These are phyloP conservation scores for Colletotrichum echinochloae DNA, from an alignment of 2,329 filamentous ascomycete species.

Conservation along the genomic window DNA sequence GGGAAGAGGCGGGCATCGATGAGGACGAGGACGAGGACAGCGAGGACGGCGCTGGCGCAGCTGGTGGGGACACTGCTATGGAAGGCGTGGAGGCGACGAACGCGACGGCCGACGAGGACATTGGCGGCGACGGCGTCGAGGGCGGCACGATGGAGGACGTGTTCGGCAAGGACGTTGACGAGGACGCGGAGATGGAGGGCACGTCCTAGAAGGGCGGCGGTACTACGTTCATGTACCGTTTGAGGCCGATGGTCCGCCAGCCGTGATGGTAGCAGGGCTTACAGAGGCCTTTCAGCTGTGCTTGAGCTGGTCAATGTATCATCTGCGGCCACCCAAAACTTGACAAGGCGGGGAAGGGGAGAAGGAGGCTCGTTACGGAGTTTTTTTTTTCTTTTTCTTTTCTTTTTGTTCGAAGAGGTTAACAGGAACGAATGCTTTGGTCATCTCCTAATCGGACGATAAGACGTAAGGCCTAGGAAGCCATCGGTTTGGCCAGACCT, in stretches of 20 bases:
- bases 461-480: not conserved
- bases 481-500: not conserved
- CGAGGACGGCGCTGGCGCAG: conserved; percentile 55
- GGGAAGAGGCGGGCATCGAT: conserved; percentile 60
- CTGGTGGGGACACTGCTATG: conserved; percentile 61
- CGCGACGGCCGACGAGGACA: conserved; percentile 53
- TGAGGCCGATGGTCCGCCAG: not conserved
- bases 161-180: conserved; percentile 65
- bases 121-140: conserved; percentile 61
- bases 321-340: not conserved
- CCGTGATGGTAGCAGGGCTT: not conserved
- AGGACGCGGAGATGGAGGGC: conserved; percentile 62
- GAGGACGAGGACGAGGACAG: conserved; percentile 58
- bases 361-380: not conserved
- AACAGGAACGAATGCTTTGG: not conserved
- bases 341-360: not conserved
- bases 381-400: not conserved
- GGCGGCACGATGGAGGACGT: conserved; percentile 66
- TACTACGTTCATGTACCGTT: not conserved
- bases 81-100: conserved; percentile 58
- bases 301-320: not conserved
- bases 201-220: conserved; percentile 24
- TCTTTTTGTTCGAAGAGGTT: not conserved
- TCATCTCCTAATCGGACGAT: not conserved
- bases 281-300: not conserved